Conservation (phyloP, 805 yeast genomes). For the Blastobotrys peoriensis region DNA sequence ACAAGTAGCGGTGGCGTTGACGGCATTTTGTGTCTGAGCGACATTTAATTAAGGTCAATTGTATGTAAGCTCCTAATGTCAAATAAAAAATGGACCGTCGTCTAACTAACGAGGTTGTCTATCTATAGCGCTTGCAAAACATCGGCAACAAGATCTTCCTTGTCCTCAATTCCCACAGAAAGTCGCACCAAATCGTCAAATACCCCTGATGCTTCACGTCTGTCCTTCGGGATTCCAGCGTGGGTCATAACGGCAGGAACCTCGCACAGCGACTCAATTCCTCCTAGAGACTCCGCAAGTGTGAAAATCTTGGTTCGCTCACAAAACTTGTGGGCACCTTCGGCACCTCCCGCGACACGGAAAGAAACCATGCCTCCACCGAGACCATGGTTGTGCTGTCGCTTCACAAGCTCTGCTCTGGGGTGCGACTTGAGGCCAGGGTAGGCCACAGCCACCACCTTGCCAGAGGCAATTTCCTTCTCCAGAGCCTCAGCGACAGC, state of each 20-base stretch:
- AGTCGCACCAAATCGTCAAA: constrained; percentile 76
- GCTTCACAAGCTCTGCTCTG: constrained; percentile 54
- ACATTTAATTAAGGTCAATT: too few relatives aligned
- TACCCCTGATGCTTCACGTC: constrained; percentile 75
- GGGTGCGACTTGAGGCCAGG: constrained; percentile 71
- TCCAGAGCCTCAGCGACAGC: constrained; percentile 62
- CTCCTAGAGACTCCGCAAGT: constrained; percentile 86
- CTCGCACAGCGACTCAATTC: constrained; percentile 78
- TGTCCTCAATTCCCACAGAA: constrained; percentile 82
- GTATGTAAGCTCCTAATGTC: too few relatives aligned
- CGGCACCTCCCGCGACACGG: constrained; percentile 77
- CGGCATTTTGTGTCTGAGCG: too few relatives aligned
- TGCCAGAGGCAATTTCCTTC: constrained; percentile 27
- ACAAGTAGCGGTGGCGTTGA: too few relatives aligned
- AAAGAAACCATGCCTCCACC: constrained; percentile 93
- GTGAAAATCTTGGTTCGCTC: constrained; percentile 71
- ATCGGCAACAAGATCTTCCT: constrained; percentile 68
- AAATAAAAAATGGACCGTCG: too few relatives aligned
- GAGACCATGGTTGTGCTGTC: constrained; percentile 75
- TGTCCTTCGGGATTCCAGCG: constrained; percentile 77
- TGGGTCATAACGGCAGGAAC: constrained; percentile 92
- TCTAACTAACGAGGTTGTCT: too few relatives aligned
- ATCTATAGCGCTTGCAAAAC: constrained; percentile 69
- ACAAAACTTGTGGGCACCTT: constrained; percentile 68
- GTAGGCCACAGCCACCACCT: constrained; percentile 67